Percentiles rank a stretch among this genome's conserved stretches.
These are phyloP conservation scores for Polytrichum formosum DNA, from an alignment of 225 moss, liverwort and hornwort species.

Conservation along the genomic window DNA sequence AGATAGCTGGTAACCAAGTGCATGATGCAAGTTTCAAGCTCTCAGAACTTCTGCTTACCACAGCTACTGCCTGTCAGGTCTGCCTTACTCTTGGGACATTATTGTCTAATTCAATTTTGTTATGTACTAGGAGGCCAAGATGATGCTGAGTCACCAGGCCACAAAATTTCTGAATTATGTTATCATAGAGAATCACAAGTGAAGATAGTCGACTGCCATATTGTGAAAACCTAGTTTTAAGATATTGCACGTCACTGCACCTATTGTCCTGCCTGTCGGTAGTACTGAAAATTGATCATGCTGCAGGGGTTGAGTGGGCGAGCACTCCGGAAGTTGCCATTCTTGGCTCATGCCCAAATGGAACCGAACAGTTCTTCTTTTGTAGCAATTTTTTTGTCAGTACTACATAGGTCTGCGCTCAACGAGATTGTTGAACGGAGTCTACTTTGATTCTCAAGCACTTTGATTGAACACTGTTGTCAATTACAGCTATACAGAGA, in stretches of 20 bases:
- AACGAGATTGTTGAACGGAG: constrained; percentile 12
- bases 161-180: too few species aligned
- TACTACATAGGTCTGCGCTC: constrained; percentile 5
- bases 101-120: too few species aligned
- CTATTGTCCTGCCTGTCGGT: background rate
- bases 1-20: constrained; percentile 7
- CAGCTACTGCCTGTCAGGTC: constrained; percentile 38
- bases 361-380: background rate
- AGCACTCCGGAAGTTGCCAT: constrained; percentile 38
- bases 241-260: too few species aligned
- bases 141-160: too few species aligned
- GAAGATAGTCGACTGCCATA: too few species aligned
- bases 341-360: constrained; percentile 28
- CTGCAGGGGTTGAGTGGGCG: constrained; percentile 48
- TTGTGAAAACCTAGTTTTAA: too few species aligned
- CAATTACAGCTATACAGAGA: too few species aligned
- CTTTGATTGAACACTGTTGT: background rate
- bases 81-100: background rate
- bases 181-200: too few species aligned
- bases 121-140: too few species aligned
- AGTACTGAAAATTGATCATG: background rate
- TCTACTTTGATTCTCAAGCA: constrained; percentile 1
- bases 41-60: constrained; percentile 18
- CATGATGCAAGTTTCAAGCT: constrained; percentile 1
- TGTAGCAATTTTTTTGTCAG: background rate